Evolutionary conservation across 441 rosid genomes (phyloP).

Genomic region (Raphanus hybrid): DNA sequence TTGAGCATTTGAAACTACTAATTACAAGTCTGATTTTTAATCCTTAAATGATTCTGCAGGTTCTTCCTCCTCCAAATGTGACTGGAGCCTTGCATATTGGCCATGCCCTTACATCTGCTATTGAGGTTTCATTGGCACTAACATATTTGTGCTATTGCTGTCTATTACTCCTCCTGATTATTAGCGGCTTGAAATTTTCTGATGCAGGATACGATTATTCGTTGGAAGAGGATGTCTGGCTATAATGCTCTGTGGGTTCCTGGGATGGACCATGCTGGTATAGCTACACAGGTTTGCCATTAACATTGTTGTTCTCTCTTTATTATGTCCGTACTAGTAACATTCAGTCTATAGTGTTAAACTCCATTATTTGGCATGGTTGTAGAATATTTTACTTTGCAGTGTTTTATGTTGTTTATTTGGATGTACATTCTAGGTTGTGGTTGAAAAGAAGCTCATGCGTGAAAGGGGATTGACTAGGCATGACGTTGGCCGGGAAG

Average conservation of each 20-base stretch:
- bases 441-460: constrained; percentile 28
- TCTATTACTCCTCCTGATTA: neutral
- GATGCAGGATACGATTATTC: constrained; percentile 55
- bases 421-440: neutral
- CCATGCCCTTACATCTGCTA: constrained; percentile 83
- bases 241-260: constrained; percentile 85
- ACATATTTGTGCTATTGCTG: neutral
- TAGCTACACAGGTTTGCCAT: constrained; percentile 59
- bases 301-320: neutral
- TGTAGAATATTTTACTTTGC: neutral
- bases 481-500: constrained; percentile 82
- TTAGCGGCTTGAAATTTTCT: neutral
- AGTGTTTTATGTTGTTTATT: neutral
- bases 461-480: constrained; percentile 66
- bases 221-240: constrained; percentile 81
- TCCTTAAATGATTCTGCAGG: constrained; percentile 58
- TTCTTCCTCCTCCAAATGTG: constrained; percentile 93
- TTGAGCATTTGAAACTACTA: neutral
- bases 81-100: constrained; percentile 94
- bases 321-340: neutral
- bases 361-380: neutral
- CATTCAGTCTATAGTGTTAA: no score
- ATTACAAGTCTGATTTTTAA: constrained; percentile 46
- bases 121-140: constrained; percentile 47
- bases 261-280: constrained; percentile 90